Evolutionary conservation across 352 stramenopile genomes (phyloP).

Genomic region (Pythium utonaiense): DNA sequence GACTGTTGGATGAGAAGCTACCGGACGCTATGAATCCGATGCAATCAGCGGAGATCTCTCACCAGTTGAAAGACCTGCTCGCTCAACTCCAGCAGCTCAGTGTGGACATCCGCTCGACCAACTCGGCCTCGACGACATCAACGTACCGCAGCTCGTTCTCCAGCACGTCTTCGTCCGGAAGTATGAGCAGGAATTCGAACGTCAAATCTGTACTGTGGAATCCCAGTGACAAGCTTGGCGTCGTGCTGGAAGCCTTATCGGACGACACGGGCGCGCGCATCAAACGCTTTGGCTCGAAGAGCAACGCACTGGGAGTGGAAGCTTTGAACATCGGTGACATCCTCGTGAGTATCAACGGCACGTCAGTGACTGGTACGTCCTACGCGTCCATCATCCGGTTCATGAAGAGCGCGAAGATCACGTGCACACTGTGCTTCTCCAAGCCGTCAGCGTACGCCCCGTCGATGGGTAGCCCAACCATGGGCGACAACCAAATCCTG

Average conservation of each 20-base stretch:
- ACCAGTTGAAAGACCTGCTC: slow-evolving; percentile 69
- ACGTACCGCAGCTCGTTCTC: slow-evolving; percentile 79
- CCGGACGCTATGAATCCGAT: slow-evolving; percentile 35
- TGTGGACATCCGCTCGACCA: slow-evolving; percentile 57
- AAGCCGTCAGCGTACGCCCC: slow-evolving; percentile 17
- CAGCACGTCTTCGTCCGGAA: slow-evolving; percentile 39
- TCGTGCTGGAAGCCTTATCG: slow-evolving; percentile 46
- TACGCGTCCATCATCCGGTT: slow-evolving; percentile 72
- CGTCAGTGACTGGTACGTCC: slow-evolving; percentile 43
- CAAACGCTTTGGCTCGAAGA: slow-evolving; percentile 60
- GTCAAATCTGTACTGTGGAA: slow-evolving; percentile 70
- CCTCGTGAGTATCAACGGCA: slow-evolving; percentile 75
- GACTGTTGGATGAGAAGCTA: slow-evolving; percentile 35
- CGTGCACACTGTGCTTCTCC: slow-evolving; percentile 70
- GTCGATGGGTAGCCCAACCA: slow-evolving; percentile 10
- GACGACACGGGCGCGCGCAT: slow-evolving; percentile 58
- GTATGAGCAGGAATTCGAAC: slow-evolving; percentile 15
- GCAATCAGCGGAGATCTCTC: slow-evolving; percentile 54
- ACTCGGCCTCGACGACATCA: slow-evolving; percentile 38
- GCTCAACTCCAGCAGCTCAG: slow-evolving; percentile 70
- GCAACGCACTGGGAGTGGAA: slow-evolving; percentile 69
- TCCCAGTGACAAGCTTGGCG: slow-evolving; percentile 66
- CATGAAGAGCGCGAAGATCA: slow-evolving; percentile 73
- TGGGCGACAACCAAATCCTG: slow-evolving; percentile 25
- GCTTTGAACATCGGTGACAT: slow-evolving; percentile 52